phyloP scores from a whole-genome alignment of 805 yeast genomes.

The Schwanniomyces pseudopolymorphus region DNA sequence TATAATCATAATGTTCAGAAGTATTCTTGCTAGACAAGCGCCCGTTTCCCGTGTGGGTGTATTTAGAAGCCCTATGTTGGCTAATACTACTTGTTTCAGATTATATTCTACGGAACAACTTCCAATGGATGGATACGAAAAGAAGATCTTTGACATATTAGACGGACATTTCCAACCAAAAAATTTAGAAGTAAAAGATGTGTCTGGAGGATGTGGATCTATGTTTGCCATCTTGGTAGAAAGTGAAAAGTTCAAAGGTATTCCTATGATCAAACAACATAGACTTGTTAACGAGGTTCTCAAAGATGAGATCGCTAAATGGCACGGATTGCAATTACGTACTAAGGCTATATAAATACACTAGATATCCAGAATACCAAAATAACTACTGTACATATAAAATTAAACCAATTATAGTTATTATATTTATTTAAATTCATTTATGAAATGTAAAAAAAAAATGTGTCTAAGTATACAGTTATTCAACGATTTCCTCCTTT shows the following conservation, averaged over 20 bases:
- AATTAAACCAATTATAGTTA: neutral
- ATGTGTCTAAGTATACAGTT: constrained; percentile 7
- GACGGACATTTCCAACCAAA: constrained; percentile 58
- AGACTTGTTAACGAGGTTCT: constrained; percentile 79
- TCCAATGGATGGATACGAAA: constrained; percentile 60
- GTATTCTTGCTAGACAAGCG: neutral
- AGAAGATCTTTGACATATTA: constrained; percentile 58
- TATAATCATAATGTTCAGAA: neutral
- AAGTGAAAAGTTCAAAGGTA: constrained; percentile 71
- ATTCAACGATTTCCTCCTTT: constrained; percentile 66
- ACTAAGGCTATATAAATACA: constrained; percentile 53
- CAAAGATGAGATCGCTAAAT: constrained; percentile 79
- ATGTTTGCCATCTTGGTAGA: constrained; percentile 89
- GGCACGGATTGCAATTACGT: constrained; percentile 93
- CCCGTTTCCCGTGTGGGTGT: neutral
- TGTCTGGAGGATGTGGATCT: constrained; percentile 95
- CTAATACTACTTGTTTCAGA: neutral
- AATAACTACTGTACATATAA: constrained; percentile 1
- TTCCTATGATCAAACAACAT: constrained; percentile 88
- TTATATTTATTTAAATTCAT: neutral
- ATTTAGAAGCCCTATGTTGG: neutral
- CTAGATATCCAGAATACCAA: neutral
- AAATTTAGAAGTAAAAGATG: constrained; percentile 67
- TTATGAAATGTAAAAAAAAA: neutral
- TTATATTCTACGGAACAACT: constrained; percentile 5